phyloP scores from a whole-genome alignment of 306 rosid species.

The Adenanthera pavonina region DNA sequence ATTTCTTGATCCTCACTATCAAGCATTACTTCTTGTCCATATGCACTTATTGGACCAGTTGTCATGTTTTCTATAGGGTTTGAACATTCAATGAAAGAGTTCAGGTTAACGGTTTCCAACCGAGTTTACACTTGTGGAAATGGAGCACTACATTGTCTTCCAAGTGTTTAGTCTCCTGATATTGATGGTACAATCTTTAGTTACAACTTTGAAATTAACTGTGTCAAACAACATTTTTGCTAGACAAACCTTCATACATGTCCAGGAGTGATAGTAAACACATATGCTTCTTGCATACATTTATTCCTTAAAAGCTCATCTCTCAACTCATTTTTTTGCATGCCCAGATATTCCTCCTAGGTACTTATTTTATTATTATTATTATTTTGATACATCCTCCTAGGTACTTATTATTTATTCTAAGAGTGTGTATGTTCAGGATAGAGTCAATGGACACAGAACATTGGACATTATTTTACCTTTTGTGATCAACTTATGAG shows the following conservation, averaged over 20 bases:
- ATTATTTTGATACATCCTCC: too few species aligned
- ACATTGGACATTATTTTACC: too few species aligned
- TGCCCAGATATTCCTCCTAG: background rate
- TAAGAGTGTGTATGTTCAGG: background rate
- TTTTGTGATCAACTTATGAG: constrained; percentile 8
- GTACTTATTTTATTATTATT: too few species aligned
- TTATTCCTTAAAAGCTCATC: background rate
- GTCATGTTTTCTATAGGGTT: constrained; percentile 36
- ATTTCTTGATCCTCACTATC: constrained; percentile 85
- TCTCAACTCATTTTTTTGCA: background rate
- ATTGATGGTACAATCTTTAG: constrained; percentile 31
- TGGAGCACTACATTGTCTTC: constrained; percentile 49
- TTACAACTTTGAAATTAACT: constrained; percentile 34
- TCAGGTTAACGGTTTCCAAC: constrained; percentile 35
- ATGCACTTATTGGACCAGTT: constrained; percentile 21
- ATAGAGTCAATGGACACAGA: too few species aligned
- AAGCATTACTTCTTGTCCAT: constrained; percentile 62
- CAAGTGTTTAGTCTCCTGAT: constrained; percentile 49
- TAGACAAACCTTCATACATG: constrained; percentile 24
- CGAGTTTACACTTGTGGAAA: constrained; percentile 43
- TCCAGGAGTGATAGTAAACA: background rate
- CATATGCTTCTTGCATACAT: constrained; percentile 6
- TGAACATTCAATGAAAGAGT: constrained; percentile 45
- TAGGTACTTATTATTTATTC: background rate
- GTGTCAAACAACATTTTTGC: constrained; percentile 33